phyloP scores from a whole-genome alignment of 441 rosid species.

The Aleurites moluccanus region DNA sequence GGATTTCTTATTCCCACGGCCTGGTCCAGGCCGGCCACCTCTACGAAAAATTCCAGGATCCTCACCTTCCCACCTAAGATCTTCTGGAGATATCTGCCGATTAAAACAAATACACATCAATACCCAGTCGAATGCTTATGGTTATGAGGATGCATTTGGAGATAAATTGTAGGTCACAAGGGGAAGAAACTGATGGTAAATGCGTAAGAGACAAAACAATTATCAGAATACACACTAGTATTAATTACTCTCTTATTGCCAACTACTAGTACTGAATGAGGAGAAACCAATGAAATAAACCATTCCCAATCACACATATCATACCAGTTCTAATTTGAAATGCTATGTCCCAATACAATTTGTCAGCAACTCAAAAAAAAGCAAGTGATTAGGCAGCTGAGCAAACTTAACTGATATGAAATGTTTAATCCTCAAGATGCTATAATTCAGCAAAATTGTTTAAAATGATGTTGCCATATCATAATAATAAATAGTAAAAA shows the following conservation, averaged over 20 bases:
- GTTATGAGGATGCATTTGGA: neutral
- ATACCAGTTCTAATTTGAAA: neutral
- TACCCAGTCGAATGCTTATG: neutral
- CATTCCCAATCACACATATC: too few relatives aligned
- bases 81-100: slow-evolving; percentile 79
- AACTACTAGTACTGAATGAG: neutral
- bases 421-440: neutral
- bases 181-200: neutral
- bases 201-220: neutral
- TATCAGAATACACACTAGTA: neutral
- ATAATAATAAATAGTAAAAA: neutral
- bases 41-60: slow-evolving; percentile 69
- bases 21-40: slow-evolving; percentile 86
- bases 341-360: neutral
- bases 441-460: too few relatives aligned
- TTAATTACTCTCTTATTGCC: neutral
- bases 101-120: slow-evolving; percentile 9
- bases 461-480: neutral
- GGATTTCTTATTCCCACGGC: slow-evolving; percentile 72
- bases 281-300: neutral
- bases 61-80: slow-evolving; percentile 90
- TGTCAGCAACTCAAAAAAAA: neutral
- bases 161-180: neutral
- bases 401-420: neutral
- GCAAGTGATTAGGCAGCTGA: neutral